Evolutionary conservation across 106 monocot species (phyloP).

Genomic region (Apostasia shenzhenica): DNA sequence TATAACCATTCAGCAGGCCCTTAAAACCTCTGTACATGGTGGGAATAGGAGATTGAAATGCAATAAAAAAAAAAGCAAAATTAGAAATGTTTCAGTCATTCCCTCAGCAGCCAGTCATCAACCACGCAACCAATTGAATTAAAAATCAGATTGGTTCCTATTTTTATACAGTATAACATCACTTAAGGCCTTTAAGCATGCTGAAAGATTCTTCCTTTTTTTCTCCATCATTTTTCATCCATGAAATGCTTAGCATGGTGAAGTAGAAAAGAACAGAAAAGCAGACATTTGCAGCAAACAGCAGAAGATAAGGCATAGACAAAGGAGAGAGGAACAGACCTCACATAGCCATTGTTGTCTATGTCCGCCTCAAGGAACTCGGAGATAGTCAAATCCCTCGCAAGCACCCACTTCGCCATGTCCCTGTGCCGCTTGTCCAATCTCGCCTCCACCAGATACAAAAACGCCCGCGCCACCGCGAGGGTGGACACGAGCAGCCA

Average conservation of each 20-base stretch:
- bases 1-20: no score
- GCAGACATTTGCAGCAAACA: background rate
- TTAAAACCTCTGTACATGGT: no score
- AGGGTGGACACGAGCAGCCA: constrained; percentile 85
- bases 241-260: background rate
- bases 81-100: no score
- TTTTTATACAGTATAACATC: no score
- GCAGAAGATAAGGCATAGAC: background rate
- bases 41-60: no score
- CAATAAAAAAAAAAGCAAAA: no score
- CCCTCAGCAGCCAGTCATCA: no score
- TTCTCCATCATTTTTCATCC: no score
- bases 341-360: constrained; percentile 77
- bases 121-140: no score
- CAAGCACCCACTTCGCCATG: constrained; percentile 68
- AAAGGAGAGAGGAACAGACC: constrained; percentile 24
- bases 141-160: no score
- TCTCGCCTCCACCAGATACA: constrained; percentile 80
- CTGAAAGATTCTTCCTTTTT: no score
- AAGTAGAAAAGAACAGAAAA: background rate
- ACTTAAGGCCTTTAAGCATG: no score
- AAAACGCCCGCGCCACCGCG: constrained; percentile 77
- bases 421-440: constrained; percentile 76
- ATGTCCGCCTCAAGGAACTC: constrained; percentile 85
- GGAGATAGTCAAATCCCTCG: constrained; percentile 64